A percentile compares a stretch with the other conserved stretches of the same genome.
Conservation (phyloP, 2,329 filamentous ascomycete species). For the Dothistroma pini region DNA sequence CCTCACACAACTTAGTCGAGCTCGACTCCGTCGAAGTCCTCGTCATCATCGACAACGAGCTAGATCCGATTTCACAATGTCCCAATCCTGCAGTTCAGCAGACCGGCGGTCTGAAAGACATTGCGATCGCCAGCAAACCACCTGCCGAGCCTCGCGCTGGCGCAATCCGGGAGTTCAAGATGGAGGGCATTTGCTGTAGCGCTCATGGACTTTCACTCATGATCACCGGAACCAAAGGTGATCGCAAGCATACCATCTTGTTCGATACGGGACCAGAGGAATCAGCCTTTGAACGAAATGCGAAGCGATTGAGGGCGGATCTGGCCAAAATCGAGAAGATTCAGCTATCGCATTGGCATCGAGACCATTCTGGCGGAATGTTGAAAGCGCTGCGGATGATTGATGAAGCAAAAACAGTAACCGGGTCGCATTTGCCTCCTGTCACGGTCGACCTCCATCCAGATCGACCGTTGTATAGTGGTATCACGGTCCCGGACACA, state of each 20-base stretch:
- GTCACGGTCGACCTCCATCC: constrained; percentile 29
- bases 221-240: constrained; percentile 25
- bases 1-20: constrained; percentile 17
- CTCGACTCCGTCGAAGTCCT: constrained; percentile 28
- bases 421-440: not conserved
- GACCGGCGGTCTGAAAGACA: constrained; percentile 23
- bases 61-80: constrained; percentile 28
- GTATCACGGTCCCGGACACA: constrained; percentile 19
- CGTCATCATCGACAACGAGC: constrained; percentile 30
- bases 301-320: constrained; percentile 22
- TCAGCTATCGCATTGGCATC: constrained; percentile 30
- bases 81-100: constrained; percentile 23
- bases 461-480: constrained; percentile 23
- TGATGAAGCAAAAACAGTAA: constrained; percentile 14
- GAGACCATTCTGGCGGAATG: constrained; percentile 30
- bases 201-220: constrained; percentile 30
- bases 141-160: constrained; percentile 10
- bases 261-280: constrained; percentile 32
- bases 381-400: constrained; percentile 25
- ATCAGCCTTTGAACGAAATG: constrained; percentile 25
- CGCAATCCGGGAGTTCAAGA: constrained; percentile 21
- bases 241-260: constrained; percentile 23
- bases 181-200: constrained; percentile 30
- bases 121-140: constrained; percentile 16
- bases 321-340: constrained; percentile 23